Base-by-base conservation (phyloP, 2,329 filamentous ascomycete genomes). In the Pseudogymnoascus sp. region DNA sequence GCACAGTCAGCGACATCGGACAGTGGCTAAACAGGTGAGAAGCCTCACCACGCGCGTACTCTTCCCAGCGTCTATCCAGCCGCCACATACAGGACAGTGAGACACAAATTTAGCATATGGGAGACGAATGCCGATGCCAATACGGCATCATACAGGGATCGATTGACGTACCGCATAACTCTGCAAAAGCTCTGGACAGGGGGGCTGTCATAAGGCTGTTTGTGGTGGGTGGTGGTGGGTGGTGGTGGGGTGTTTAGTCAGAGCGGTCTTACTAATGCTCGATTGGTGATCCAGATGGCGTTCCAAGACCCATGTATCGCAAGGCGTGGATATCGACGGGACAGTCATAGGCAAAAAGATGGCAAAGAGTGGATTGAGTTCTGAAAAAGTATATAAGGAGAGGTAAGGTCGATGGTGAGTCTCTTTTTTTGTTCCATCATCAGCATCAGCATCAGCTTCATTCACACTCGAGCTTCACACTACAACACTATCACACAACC, bases 241-340 rank as follows among this genome's bases (percentile, higher is more conserved):
- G 46, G 46, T 53, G 46, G 46, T 21, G 42, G 46, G 46, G 23
- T 9, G 26, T 56, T 56, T 56, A 33, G 50, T 56, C 50, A 56
- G 50, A 19, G n/a, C 9, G 15, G 10, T 19, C 50, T 56, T 56
- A 56, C 50, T 56, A 56, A 56, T 56, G 29, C 29, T 56, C 4
- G 50, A 19, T 56, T 56, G 33, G 50, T 56, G 50, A 56, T n/a
- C 50, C 26, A 56, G 50, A 56, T 56, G 26, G 50, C 29, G 29
- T 56, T 11, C 10, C 9, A 56, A 29, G n/a, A 56, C 50, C 50
- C 50, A 56, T 56, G 50, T 56, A 56, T 29, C 29, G 50, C 50
- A 56, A 56, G 50, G 50, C 50, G 50, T 56, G 50, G 50, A 56
- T 56, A 56, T 56, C 50, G 29, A 56, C 29, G 50, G 50, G 50